These are phyloP conservation scores for Wallacemonas sp. DNA, from an alignment of 208 protist genomes.

Conservation along the genomic window DNA sequence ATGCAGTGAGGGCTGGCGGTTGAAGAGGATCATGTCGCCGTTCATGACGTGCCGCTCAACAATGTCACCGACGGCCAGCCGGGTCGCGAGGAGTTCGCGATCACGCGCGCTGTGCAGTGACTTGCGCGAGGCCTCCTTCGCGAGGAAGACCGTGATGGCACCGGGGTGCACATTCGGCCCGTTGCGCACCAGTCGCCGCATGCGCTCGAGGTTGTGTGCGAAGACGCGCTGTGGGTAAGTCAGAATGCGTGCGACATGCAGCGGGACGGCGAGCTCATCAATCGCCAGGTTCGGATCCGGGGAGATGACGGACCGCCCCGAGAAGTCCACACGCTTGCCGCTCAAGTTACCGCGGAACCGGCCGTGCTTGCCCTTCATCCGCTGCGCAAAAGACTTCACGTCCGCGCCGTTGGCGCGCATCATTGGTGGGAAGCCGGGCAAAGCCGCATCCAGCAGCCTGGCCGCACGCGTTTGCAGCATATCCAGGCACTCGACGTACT, in stretches of 20 bases:
- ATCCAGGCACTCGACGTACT: constrained; percentile 96
- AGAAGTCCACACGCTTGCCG: constrained; percentile 99
- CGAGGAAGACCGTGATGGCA: constrained; percentile 93
- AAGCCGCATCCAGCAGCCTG: constrained; percentile 71
- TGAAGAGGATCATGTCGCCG: constrained; percentile 99
- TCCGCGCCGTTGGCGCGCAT: constrained; percentile 35
- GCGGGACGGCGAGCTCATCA: constrained; percentile 97
- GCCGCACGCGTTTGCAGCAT: constrained; percentile 95
- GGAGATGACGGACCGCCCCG: constrained; percentile 99
- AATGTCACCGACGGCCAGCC: constrained; percentile 95
- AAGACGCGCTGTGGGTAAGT: constrained; percentile 98
- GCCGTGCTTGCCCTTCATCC: constrained; percentile 99
- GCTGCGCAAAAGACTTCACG: constrained; percentile 92
- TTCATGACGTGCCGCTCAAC: constrained; percentile 99
- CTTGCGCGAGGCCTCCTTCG: constrained; percentile 75
- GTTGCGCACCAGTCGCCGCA: constrained; percentile 94
- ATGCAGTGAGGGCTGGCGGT: constrained; percentile 99
- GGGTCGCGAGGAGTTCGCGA: constrained; percentile 64
- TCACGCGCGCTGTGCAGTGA: constrained; percentile 70
- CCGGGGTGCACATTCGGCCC: constrained; percentile 97
- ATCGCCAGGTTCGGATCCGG: constrained; percentile 99
- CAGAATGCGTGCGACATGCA: constrained; percentile 95
- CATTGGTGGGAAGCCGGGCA: constrained; percentile 72
- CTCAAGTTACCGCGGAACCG: constrained; percentile 99
- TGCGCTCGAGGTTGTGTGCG: constrained; percentile 90